These are phyloP conservation scores for Cladosporium sp. DNA, from an alignment of 2,329 filamentous ascomycete species.

Conservation along the genomic window DNA sequence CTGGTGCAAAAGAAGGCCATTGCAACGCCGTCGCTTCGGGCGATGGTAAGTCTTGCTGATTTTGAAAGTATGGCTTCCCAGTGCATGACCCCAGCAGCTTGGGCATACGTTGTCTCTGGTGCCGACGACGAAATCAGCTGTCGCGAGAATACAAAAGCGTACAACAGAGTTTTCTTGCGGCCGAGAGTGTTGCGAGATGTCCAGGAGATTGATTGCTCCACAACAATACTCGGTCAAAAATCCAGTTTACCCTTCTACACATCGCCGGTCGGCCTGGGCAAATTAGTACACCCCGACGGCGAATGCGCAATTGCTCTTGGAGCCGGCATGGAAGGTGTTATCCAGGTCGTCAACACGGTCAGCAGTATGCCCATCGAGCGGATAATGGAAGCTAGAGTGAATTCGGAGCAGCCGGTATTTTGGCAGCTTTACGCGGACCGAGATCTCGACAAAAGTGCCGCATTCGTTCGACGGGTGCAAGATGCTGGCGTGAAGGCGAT, in stretches of 20 bases:
- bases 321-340: constrained; percentile 29
- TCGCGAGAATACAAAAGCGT: constrained; percentile 41
- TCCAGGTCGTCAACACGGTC: constrained; percentile 34
- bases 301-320: constrained; percentile 35
- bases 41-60: neutral
- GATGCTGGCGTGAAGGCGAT: constrained; percentile 53
- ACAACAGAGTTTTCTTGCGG: constrained; percentile 45
- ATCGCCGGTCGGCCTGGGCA: constrained; percentile 36
- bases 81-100: constrained; percentile 38
- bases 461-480: constrained; percentile 50
- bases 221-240: constrained; percentile 33
- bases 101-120: constrained; percentile 49
- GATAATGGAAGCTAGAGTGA: constrained; percentile 30
- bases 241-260: constrained; percentile 37
- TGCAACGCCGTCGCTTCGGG: neutral
- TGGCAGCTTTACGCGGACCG: constrained; percentile 60
- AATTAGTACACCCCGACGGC: constrained; percentile 36
- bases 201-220: constrained; percentile 33
- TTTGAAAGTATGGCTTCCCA: constrained; percentile 34
- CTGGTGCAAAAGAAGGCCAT: neutral
- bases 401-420: constrained; percentile 42
- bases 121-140: constrained; percentile 50
- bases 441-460: constrained; percentile 43
- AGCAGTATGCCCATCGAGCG: constrained; percentile 31
- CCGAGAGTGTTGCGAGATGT: constrained; percentile 47